Percentiles rank a stretch among this genome's conserved stretches.
Evolutionary conservation across 768 basidiomycete species (phyloP).

Genomic region (Hygrophoropsis aurantiaca): DNA sequence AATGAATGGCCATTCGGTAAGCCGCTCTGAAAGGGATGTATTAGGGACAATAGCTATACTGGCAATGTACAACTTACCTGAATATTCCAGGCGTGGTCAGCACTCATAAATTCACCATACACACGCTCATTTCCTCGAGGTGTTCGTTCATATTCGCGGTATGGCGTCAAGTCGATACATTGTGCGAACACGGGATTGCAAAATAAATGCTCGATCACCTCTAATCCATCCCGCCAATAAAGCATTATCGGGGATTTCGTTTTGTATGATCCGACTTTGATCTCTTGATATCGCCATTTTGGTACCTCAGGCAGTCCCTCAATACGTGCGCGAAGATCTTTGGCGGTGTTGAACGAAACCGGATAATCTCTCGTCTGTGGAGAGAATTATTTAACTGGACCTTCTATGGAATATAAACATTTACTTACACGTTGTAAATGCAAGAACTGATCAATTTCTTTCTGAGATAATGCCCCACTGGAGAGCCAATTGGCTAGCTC

Average conservation of each 20-base stretch:
- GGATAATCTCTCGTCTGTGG: background rate
- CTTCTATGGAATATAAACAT: too few species aligned
- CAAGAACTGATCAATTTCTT: constrained; percentile 2
- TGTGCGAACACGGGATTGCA: too few species aligned
- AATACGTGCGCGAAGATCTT: background rate
- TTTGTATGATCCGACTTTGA: constrained; percentile 5
- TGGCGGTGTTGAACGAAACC: background rate
- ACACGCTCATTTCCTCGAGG: constrained; percentile 6
- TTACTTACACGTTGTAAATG: background rate
- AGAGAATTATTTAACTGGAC: too few species aligned
- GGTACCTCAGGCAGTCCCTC: constrained; percentile 7
- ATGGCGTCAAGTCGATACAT: constrained; percentile 5
- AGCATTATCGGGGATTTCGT: constrained; percentile 5
- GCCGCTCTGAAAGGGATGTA: background rate
- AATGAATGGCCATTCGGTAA: constrained; percentile 23
- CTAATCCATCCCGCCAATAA: too few species aligned
- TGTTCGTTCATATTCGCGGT: constrained; percentile 11
- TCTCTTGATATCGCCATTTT: constrained; percentile 3
- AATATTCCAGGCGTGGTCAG: constrained; percentile 21
- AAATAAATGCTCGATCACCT: too few species aligned
- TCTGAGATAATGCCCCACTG: background rate
- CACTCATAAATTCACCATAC: constrained; percentile 22
- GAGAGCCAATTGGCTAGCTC: constrained; percentile 8
- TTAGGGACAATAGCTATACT: background rate
- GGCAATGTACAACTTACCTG: constrained; percentile 15